Evolutionary conservation across 306 rosid genomes (phyloP).

Genomic region (Adenanthera pavonina): DNA sequence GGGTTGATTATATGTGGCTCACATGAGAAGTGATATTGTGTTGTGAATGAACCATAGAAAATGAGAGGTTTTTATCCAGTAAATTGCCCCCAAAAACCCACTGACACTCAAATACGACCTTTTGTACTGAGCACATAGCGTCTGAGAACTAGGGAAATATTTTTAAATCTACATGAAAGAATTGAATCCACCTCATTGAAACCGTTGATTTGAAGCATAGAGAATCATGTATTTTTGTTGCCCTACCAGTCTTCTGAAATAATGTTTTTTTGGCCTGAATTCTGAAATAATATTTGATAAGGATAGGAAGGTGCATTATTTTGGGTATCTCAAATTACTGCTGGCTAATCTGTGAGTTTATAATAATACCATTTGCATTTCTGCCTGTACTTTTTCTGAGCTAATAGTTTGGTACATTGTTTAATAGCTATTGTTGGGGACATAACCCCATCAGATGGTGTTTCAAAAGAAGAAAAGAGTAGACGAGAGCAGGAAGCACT

Average conservation of each 20-base stretch:
- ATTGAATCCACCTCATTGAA: neutral
- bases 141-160: slow-evolving; percentile 13
- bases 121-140: neutral
- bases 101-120: neutral
- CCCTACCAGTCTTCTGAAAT: neutral
- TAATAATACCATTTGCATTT: neutral
- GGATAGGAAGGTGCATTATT: too few species aligned
- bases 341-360: slow-evolving; percentile 10
- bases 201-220: slow-evolving; percentile 10
- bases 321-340: slow-evolving; percentile 18
- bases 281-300: slow-evolving; percentile 5
- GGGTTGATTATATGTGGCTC: slow-evolving; percentile 2
- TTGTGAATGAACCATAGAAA: slow-evolving; percentile 3
- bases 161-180: neutral
- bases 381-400: neutral
- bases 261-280: too few species aligned
- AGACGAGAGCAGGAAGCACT: slow-evolving; percentile 77
- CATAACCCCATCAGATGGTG: slow-evolving; percentile 82
- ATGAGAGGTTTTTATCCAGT: neutral
- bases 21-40: neutral
- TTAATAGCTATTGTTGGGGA: slow-evolving; percentile 92
- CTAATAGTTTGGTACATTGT: slow-evolving; percentile 6
- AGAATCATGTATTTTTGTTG: neutral
- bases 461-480: slow-evolving; percentile 78
- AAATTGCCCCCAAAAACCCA: slow-evolving; percentile 6